Base-by-base conservation (phyloP, 2,329 filamentous ascomycete genomes). In the Coniochaeta hoffmannii region DNA sequence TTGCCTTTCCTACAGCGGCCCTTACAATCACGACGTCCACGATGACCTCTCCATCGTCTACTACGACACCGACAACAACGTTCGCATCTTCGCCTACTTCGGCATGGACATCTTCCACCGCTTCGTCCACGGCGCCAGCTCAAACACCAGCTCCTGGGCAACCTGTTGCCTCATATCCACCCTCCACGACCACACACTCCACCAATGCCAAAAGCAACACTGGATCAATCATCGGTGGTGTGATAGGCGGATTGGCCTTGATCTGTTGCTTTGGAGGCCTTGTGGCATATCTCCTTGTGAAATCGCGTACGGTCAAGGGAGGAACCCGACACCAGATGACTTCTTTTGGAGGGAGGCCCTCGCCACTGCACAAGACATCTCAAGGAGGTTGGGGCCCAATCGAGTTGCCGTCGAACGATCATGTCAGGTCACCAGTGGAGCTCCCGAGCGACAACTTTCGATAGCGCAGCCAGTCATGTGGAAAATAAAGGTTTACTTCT, bases 1-100 rank as follows among this genome's bases (percentile, higher is more conserved):
- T 53, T n/a, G 32, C 51, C 12, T 53, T 46, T 14, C 54, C 54
- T n/a, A 56, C 49, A 12, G 49, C 49, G 26, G 12, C 44, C 19
- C 44, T 19, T 14, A 19, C 44, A 6, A 6, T 19, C 11, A 24
- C 24, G 24, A 24, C 9, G 17, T 50, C 44, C 19, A 50, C 44
- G 8, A 12, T 9, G 8, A n/a, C 8, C 8, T n/a, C 15, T 15
- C 7, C 36, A 15, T 7, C 36, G 8, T 22, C 36, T 7, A 8
- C 36, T 41, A 6, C 36, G 14, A 41, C 15, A n/a, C 36, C 14
- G 36, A 9, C 19, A 15, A 22, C 8, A 22, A 6, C 36, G 14
- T n/a, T 15, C 7, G 6, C 15, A 7, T 41, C 36, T 8, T 8
- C 15, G 36, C 19, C 36, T 15, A n/a, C 36, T 6, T 8, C 36